Conservation (phyloP, 2,329 filamentous ascomycete genomes). For the Ascosphaera aggregata region DNA sequence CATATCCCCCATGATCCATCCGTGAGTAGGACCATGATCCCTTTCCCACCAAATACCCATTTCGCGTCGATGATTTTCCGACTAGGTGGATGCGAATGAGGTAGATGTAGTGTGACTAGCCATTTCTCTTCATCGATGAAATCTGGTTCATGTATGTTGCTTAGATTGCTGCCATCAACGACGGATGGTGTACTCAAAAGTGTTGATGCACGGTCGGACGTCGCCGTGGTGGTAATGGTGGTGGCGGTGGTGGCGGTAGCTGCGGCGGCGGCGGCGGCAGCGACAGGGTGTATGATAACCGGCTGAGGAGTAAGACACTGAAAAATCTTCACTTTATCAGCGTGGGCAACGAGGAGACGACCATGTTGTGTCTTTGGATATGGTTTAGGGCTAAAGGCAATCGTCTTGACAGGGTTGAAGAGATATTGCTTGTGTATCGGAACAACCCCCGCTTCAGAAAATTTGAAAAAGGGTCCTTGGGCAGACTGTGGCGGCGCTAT, state of each 20-base stretch:
- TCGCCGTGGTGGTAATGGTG: too few relatives aligned
- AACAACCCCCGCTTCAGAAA: slow-evolving; percentile 16
- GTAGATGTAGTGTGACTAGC: slow-evolving; percentile 18
- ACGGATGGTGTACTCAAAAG: too few relatives aligned
- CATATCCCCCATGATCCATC: slow-evolving; percentile 27
- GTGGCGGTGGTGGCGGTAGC: too few relatives aligned
- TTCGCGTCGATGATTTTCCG: slow-evolving; percentile 23
- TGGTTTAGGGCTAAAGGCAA: slow-evolving; percentile 30
- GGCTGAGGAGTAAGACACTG: not conserved
- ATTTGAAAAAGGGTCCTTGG: slow-evolving; percentile 6
- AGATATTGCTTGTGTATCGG: slow-evolving; percentile 26
- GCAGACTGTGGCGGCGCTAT: slow-evolving; percentile 8
- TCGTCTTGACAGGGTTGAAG: slow-evolving; percentile 24
- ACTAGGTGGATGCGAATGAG: not conserved
- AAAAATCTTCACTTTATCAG: slow-evolving; percentile 22
- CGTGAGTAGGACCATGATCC: slow-evolving; percentile 21
- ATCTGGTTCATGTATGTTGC: not conserved
- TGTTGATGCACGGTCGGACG: too few relatives aligned
- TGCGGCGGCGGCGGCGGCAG: too few relatives aligned
- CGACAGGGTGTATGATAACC: too few relatives aligned
- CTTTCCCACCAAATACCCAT: slow-evolving; percentile 22
- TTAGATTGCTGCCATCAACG: too few relatives aligned
- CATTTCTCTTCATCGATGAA: slow-evolving; percentile 16
- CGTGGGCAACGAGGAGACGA: not conserved
- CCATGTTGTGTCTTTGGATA: slow-evolving; percentile 15